Percentiles rank a stretch among this genome's conserved stretches.
Evolutionary conservation across 2,329 filamentous ascomycete species (phyloP).

Genomic region (Colletotrichum chrysophilum): DNA sequence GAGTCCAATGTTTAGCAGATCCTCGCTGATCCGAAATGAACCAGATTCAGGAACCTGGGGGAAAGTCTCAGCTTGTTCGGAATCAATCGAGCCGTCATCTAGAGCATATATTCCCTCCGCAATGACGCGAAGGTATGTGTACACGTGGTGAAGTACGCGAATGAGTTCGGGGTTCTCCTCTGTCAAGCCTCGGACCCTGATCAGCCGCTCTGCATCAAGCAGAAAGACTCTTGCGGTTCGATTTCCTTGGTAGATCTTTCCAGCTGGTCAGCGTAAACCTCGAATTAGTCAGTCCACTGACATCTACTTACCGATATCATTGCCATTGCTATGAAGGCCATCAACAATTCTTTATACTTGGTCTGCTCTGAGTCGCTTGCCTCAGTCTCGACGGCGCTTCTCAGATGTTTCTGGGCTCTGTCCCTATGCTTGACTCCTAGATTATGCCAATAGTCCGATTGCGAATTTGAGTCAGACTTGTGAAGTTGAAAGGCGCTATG

Average conservation of each 20-base stretch:
- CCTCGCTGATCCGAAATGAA: constrained; percentile 30
- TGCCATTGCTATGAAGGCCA: constrained; percentile 42
- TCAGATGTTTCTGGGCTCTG: not conserved
- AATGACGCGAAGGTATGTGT: constrained; percentile 48
- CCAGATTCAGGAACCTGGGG: not conserved
- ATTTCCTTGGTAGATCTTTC: not conserved
- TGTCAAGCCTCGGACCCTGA: constrained; percentile 41
- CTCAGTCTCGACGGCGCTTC: constrained; percentile 27
- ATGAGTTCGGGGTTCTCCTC: constrained; percentile 36
- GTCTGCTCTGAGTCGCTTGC: constrained; percentile 31
- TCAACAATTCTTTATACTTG: constrained; percentile 49
- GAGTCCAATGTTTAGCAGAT: constrained; percentile 21
- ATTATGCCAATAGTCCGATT: not conserved
- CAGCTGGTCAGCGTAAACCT: not conserved
- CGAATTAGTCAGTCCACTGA: not conserved
- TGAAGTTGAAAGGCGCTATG: constrained; percentile 46
- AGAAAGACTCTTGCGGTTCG: constrained; percentile 23
- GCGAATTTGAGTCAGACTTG: constrained; percentile 14
- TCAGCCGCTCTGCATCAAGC: constrained; percentile 47
- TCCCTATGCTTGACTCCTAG: not conserved
- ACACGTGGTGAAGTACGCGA: constrained; percentile 51
- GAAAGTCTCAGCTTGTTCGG: not conserved
- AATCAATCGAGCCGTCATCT: not conserved
- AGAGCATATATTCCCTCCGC: constrained; percentile 38
- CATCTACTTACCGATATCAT: constrained; percentile 23